A percentile compares a stretch with the other conserved stretches of the same genome.
Conservation (phyloP, 208 protist species). For the Wallacemonas sp. region DNA sequence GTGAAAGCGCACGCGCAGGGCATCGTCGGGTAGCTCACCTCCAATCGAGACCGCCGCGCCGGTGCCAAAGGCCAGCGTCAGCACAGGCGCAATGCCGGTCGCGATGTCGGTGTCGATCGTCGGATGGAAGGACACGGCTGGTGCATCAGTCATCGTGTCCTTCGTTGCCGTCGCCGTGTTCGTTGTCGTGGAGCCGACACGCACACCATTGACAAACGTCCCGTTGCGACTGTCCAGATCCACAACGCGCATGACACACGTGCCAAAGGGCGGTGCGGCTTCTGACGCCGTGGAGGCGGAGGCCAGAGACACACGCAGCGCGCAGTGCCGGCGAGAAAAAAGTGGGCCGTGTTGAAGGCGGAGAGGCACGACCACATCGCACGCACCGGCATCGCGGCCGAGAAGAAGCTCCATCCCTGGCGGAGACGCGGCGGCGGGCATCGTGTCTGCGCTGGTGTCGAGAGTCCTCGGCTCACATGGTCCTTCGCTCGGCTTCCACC, state of each 20-base stretch:
- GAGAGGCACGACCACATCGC: slow-evolving; percentile 31
- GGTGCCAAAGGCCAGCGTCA: slow-evolving; percentile 38
- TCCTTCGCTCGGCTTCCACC: slow-evolving; percentile 5
- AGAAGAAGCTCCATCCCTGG: slow-evolving; percentile 28
- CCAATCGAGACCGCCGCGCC: slow-evolving; percentile 23
- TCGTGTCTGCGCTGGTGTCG: too few relatives aligned
- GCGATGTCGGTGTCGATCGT: neutral
- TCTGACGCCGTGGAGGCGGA: neutral
- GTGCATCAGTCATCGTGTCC: neutral
- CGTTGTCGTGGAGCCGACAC: slow-evolving; percentile 20
- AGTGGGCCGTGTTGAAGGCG: slow-evolving; percentile 33
- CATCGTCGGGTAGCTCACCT: slow-evolving; percentile 21
- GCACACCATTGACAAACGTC: slow-evolving; percentile 37
- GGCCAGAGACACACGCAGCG: slow-evolving; percentile 22
- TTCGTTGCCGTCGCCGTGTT: neutral
- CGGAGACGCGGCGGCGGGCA: too few relatives aligned
- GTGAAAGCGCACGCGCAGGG: slow-evolving; percentile 34
- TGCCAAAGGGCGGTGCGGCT: neutral
- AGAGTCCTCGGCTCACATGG: too few relatives aligned
- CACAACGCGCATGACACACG: slow-evolving; percentile 27
- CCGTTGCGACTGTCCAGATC: slow-evolving; percentile 42
- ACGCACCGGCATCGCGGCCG: slow-evolving; percentile 27
- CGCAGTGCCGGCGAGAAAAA: slow-evolving; percentile 40
- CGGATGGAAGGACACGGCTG: slow-evolving; percentile 6
- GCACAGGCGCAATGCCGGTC: slow-evolving; percentile 19